These are phyloP conservation scores for Colletotrichum sp. DNA, from an alignment of 2,329 filamentous ascomycete species.

Conservation along the genomic window DNA sequence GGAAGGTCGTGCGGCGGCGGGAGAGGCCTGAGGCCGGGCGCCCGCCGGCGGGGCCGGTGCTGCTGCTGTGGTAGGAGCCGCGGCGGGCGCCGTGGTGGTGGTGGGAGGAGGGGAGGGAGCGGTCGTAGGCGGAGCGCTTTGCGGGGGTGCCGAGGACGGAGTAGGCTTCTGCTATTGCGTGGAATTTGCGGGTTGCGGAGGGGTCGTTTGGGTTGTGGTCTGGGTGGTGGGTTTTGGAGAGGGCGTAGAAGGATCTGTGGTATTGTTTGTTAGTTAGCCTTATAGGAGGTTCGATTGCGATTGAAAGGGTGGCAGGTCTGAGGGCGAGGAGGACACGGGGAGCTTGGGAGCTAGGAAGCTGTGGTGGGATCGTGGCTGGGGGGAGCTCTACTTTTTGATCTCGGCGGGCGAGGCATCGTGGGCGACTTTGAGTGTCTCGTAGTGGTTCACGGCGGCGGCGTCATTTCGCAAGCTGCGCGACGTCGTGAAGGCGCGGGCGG, in stretches of 20 bases:
- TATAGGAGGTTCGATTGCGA: not conserved
- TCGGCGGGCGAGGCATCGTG: conserved; percentile 73
- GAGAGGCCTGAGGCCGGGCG: conserved; percentile 83
- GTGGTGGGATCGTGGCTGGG: rapidly evolving
- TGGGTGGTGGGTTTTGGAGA: conserved; percentile 92
- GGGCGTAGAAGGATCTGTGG: conserved; percentile 79
- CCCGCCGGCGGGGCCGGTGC: conserved; percentile 68
- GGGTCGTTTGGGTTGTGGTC: conserved; percentile 86
- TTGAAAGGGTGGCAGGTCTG: not conserved
- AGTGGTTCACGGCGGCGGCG: conserved; percentile 67
- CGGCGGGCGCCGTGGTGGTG: conserved; percentile 28
- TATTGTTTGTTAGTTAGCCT: not conserved
- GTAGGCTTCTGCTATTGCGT: conserved; percentile 86
- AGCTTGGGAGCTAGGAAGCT: not conserved
- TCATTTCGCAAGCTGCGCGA: conserved; percentile 31
- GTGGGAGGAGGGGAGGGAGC: conserved; percentile 54
- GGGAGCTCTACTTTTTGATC: conserved; percentile 76
- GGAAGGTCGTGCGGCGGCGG: conserved; percentile 76
- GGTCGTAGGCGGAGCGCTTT: conserved; percentile 84
- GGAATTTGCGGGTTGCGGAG: conserved; percentile 75
- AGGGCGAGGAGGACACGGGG: not conserved
- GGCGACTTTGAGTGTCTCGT: conserved; percentile 79
- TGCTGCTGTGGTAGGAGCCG: conserved; percentile 62
- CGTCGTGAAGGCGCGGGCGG: conserved; percentile 30
- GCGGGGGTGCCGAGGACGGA: conserved; percentile 72